Evolutionary conservation across 306 rosid species (phyloP).

Genomic region (Vicia sativa): DNA sequence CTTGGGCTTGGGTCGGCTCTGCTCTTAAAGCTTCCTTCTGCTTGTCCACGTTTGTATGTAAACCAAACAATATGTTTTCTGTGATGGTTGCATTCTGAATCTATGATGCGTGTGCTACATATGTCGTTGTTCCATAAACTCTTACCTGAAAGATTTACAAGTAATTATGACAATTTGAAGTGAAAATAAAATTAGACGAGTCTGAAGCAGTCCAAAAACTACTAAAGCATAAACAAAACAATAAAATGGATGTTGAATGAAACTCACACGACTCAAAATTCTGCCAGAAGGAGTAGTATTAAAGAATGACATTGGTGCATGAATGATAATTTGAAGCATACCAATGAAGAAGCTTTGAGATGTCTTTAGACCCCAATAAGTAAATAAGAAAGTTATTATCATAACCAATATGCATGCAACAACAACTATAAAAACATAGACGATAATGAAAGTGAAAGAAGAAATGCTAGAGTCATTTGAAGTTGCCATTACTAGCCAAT

Average conservation of each 20-base stretch:
- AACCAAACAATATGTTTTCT: too few species aligned
- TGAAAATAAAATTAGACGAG: too few species aligned
- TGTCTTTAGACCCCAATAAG: slow-evolving; percentile 70
- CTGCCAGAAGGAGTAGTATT: slow-evolving; percentile 96
- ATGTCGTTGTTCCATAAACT: too few species aligned
- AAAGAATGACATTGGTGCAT: slow-evolving; percentile 92
- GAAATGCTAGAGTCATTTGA: slow-evolving; percentile 47
- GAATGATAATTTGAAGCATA: slow-evolving; percentile 65
- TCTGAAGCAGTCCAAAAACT: slow-evolving; percentile 16
- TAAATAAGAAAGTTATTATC: slow-evolving; percentile 46
- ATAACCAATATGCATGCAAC: slow-evolving; percentile 43
- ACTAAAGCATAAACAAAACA: neutral
- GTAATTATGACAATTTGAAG: too few species aligned
- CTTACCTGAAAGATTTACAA: too few species aligned
- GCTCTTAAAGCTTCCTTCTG: too few species aligned
- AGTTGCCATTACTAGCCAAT: slow-evolving; percentile 86
- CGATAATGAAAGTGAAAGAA: slow-evolving; percentile 54
- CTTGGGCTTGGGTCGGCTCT: too few species aligned
- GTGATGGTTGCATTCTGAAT: too few species aligned
- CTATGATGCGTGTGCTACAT: too few species aligned
- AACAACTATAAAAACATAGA: slow-evolving; percentile 60
- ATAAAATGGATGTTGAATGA: neutral
- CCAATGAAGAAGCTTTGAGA: slow-evolving; percentile 68
- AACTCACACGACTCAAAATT: slow-evolving; percentile 81
- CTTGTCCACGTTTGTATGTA: too few species aligned